These are phyloP conservation scores for Termitomyces sp. DNA, from an alignment of 768 basidiomycete species.

Conservation along the genomic window DNA sequence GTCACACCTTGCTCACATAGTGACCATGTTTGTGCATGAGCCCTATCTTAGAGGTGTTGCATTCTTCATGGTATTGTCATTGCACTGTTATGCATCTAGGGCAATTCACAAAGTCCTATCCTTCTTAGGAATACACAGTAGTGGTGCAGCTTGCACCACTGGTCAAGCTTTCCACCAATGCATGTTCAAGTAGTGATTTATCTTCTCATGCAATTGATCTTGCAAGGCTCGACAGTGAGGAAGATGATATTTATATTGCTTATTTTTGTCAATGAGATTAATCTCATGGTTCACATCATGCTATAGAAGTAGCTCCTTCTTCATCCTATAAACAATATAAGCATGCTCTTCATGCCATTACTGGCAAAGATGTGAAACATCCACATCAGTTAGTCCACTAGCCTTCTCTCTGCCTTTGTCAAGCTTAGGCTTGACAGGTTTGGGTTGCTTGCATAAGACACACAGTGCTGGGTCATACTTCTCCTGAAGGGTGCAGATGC, in stretches of 20 bases:
- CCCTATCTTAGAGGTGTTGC: conserved; percentile 30
- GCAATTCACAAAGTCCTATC: conserved; percentile 24
- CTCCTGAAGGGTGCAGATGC: too few species aligned
- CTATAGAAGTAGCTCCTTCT: conserved; percentile 25
- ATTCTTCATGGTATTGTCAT: conserved; percentile 38
- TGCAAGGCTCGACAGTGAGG: conserved; percentile 26
- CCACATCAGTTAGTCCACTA: too few species aligned
- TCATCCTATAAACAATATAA: conserved; percentile 21
- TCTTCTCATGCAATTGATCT: conserved; percentile 27
- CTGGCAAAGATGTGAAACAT: conserved; percentile 11
- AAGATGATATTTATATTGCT: too few species aligned
- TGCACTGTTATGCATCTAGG: conserved; percentile 33
- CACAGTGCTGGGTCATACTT: too few species aligned
- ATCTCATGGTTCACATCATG: conserved; percentile 36
- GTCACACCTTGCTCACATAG: not conserved
- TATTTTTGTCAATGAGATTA: too few species aligned
- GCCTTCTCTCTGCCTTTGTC: too few species aligned
- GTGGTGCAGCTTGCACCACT: conserved; percentile 24
- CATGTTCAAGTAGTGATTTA: conserved; percentile 24
- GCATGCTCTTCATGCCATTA: conserved; percentile 18
- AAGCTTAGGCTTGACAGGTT: too few species aligned
- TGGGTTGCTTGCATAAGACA: too few species aligned
- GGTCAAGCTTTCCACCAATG: conserved; percentile 31
- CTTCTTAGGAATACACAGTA: conserved; percentile 31
- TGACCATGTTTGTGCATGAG: too few species aligned